Evolutionary conservation across 2,329 filamentous ascomycete species (phyloP).

Genomic region (Venturia aucupariae): DNA sequence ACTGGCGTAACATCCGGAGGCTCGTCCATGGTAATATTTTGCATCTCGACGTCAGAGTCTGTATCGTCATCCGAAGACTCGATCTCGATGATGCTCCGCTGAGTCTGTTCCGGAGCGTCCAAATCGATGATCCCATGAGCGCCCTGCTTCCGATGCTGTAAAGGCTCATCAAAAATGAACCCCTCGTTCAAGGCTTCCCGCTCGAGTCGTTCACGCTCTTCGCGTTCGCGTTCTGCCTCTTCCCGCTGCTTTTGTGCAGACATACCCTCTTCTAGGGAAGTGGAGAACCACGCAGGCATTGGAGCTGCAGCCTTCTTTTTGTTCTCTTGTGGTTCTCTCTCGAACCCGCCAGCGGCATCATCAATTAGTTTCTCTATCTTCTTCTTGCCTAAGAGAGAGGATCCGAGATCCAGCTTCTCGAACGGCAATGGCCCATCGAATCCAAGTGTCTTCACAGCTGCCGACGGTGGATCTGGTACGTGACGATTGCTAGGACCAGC

Average conservation of each 20-base stretch:
- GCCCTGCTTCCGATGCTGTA: conserved; percentile 48
- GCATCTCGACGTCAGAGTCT: conserved; percentile 12
- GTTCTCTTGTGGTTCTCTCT: conserved; percentile 35
- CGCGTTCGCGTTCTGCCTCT: conserved; percentile 24
- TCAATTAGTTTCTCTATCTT: conserved; percentile 44
- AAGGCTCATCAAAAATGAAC: conserved; percentile 55
- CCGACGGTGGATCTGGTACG: neutral
- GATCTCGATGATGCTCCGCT: conserved; percentile 48
- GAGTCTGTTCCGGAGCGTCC: conserved; percentile 32
- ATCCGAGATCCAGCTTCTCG: conserved; percentile 65
- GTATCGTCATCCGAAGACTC: conserved; percentile 52
- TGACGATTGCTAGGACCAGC: conserved; percentile 34
- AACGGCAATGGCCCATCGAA: conserved; percentile 84
- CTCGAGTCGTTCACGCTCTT: conserved; percentile 20
- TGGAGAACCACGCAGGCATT: conserved; percentile 66
- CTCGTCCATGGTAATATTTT: neutral
- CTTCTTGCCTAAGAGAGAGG: conserved; percentile 44
- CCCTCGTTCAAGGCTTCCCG: conserved; percentile 45
- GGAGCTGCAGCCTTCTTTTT: conserved; percentile 43
- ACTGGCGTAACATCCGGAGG: neutral
- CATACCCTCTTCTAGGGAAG: conserved; percentile 53
- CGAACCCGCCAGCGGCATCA: conserved; percentile 56
- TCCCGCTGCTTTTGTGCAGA: conserved; percentile 30
- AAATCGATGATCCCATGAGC: conserved; percentile 39
- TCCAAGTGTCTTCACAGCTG: conserved; percentile 26